Percentiles rank a stretch among this genome's conserved stretches.
Evolutionary conservation across 495 filamentous ascomycete genomes (phyloP).

Genomic region (Elasticomyces elasticus): DNA sequence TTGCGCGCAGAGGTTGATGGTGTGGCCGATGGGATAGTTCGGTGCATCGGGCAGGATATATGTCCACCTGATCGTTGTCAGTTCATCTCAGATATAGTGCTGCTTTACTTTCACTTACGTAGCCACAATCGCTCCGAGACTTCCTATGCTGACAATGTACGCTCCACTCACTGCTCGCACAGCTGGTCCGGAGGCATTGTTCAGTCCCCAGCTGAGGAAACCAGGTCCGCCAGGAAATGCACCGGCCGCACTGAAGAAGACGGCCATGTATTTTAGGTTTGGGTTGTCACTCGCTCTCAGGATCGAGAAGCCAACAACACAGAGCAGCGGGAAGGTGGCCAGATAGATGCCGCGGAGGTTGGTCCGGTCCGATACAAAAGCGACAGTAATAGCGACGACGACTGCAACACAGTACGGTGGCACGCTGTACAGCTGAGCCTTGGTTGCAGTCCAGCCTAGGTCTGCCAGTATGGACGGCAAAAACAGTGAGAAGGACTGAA

Average conservation of each 20-base stretch:
- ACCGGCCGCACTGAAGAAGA: conserved; percentile 60
- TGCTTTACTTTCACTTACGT: conserved; percentile 25
- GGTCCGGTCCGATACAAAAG: conserved; percentile 54
- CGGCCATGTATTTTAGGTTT: conserved; percentile 56
- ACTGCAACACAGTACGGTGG: conserved; percentile 78
- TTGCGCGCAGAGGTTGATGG: conserved; percentile 48
- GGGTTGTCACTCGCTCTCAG: conserved; percentile 51
- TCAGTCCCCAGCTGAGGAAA: conserved; percentile 48
- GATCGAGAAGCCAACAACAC: conserved; percentile 62
- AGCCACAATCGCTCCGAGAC: conserved; percentile 47
- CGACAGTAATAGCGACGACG: conserved; percentile 63
- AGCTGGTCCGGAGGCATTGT: conserved; percentile 45
- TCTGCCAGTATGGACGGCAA: conserved; percentile 24
- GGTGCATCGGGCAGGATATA: conserved; percentile 42
- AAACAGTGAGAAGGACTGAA: conserved; percentile 22
- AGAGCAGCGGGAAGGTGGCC: conserved; percentile 49
- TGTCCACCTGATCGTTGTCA: conserved; percentile 28
- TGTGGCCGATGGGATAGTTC: conserved; percentile 45
- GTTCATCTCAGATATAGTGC: too few relatives aligned
- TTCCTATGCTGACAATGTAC: conserved; percentile 47
- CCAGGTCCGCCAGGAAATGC: conserved; percentile 39
- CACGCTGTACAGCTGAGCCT: conserved; percentile 73
- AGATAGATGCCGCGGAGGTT: conserved; percentile 65
- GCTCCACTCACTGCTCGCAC: conserved; percentile 45
- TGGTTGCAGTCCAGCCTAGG: conserved; percentile 41